A percentile compares a stretch with the other conserved stretches of the same genome.
Conservation (phyloP, 164 flowering plant species). For the Dillenia suffruticosa region DNA sequence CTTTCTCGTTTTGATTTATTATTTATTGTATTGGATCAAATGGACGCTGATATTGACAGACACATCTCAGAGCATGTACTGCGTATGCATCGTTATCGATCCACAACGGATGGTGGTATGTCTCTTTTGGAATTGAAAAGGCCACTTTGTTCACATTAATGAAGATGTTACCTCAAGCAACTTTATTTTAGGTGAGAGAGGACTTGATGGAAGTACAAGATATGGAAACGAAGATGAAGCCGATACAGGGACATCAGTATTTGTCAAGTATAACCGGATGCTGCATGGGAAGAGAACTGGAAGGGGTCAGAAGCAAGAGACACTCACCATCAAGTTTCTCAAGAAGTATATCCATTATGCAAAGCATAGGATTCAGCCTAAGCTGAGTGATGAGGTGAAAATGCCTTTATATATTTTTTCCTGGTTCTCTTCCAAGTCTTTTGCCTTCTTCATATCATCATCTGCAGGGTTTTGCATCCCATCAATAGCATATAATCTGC, state of each 20-base stretch:
- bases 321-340: slow-evolving; percentile 86
- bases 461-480: no score
- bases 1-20: slow-evolving; percentile 97
- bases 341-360: slow-evolving; percentile 97
- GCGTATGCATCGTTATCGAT: slow-evolving; percentile 94
- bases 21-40: slow-evolving; percentile 98
- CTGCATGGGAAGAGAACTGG: slow-evolving; percentile 77
- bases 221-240: slow-evolving; percentile 73
- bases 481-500: no score
- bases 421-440: neutral
- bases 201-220: slow-evolving; percentile 43
- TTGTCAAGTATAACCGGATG: slow-evolving; percentile 83
- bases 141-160: neutral
- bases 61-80: slow-evolving; percentile 91
- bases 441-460: neutral
- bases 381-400: slow-evolving; percentile 88
- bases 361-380: slow-evolving; percentile 87
- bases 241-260: slow-evolving; percentile 62
- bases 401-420: neutral
- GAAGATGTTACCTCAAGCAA: slow-evolving; percentile 10
- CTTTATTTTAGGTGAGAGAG: slow-evolving; percentile 36
- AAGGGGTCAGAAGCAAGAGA: slow-evolving; percentile 61
- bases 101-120: slow-evolving; percentile 81
- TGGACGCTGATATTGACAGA: slow-evolving; percentile 96
- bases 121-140: neutral